Conservation (phyloP, 768 basidiomycete genomes). For the Pleurotus cornucopiae region DNA sequence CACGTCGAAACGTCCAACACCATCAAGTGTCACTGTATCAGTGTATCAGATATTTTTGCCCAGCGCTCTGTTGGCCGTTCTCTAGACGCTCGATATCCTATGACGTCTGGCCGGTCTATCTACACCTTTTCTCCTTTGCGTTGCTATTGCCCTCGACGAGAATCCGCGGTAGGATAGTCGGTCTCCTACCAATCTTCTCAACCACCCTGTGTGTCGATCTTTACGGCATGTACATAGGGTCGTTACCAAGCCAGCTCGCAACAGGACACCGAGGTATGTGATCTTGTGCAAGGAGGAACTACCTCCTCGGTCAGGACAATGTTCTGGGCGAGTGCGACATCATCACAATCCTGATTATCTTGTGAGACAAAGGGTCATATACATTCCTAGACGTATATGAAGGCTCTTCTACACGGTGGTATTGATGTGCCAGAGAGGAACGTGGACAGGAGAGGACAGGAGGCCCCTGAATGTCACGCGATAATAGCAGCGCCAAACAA, state of each 20-base stretch:
- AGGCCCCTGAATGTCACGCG: not conserved
- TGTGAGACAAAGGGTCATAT: no score
- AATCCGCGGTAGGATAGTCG: constrained; percentile 1
- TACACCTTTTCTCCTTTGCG: not conserved
- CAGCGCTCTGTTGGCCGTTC: not conserved
- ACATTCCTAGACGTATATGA: no score
- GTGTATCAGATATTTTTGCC: no score
- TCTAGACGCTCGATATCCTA: not conserved
- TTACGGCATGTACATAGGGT: not conserved
- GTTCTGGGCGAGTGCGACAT: not conserved
- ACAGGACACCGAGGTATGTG: not conserved
- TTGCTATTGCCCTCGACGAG: not conserved
- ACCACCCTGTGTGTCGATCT: not conserved
- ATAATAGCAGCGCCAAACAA: constrained; percentile 15
- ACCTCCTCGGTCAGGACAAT: not conserved
- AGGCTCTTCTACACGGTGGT: no score
- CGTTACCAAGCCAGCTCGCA: not conserved
- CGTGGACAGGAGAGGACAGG: not conserved
- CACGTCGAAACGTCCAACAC: no score
- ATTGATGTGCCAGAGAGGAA: not conserved
- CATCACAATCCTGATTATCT: no score
- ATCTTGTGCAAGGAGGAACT: not conserved
- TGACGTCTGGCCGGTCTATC: constrained; percentile 8
- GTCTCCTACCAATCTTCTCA: not conserved
- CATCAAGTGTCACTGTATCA: no score